Percentiles rank a stretch among this genome's conserved stretches.
Evolutionary conservation across 768 basidiomycete species (phyloP).

Genomic region (Tulasnella sp.): DNA sequence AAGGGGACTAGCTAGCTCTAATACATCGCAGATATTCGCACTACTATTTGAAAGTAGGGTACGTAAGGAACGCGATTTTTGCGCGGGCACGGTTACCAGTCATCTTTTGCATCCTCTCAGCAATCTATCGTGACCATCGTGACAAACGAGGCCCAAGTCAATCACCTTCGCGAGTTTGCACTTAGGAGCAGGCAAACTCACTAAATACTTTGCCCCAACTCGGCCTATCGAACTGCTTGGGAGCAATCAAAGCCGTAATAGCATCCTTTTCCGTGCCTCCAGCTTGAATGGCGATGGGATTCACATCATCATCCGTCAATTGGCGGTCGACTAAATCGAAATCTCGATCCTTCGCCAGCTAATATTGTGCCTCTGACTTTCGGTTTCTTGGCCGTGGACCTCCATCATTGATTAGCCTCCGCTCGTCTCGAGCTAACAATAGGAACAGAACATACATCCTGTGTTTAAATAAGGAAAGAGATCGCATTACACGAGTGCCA

Average conservation of each 20-base stretch:
- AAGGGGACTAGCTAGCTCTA: too few relatives aligned
- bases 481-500: conserved; percentile 47
- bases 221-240: conserved; percentile 90
- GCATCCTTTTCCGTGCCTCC: conserved; percentile 93
- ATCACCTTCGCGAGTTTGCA: too few relatives aligned
- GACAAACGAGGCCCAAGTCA: too few relatives aligned
- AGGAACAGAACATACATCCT: background rate
- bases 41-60: too few relatives aligned
- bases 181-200: conserved; percentile 36
- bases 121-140: too few relatives aligned
- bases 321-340: conserved; percentile 84
- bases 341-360: conserved; percentile 56
- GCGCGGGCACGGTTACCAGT: too few relatives aligned
- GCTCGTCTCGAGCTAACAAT: background rate
- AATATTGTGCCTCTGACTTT: too few relatives aligned
- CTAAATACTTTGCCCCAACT: conserved; percentile 79
- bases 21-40: too few relatives aligned
- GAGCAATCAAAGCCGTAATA: conserved; percentile 86
- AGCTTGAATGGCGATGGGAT: conserved; percentile 94
- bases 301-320: conserved; percentile 91
- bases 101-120: too few relatives aligned
- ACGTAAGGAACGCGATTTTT: too few relatives aligned
- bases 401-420: background rate
- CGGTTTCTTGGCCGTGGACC: too few relatives aligned
- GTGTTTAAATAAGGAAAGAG: conserved; percentile 6